Base-by-base conservation (phyloP, 2,329 filamentous ascomycete genomes). In the Metarhizium guizhouense region DNA sequence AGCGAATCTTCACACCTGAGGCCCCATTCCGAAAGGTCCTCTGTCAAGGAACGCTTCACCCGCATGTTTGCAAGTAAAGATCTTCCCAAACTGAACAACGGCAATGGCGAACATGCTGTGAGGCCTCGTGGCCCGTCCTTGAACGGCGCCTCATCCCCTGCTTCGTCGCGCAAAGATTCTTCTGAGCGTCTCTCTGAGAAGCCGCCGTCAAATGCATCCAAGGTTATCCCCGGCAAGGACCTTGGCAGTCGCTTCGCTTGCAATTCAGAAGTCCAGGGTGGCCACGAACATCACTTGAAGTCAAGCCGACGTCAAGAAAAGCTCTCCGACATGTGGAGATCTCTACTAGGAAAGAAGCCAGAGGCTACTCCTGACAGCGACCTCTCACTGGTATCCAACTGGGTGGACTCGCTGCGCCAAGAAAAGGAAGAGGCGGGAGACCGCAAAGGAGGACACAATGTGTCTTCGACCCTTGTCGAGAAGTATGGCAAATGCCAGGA, bases 401-500 rank as follows among this genome's bases (percentile, higher is more conserved):
- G 93, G 93, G 92, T 96, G 55, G 93, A 96, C 69, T 92, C 95
- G 59, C 79, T 96, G 63, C 90, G 91, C 69, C 87, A 83, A 62
- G 92, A 96, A 70, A 91, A 90, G 69, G 90, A 95, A 58, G 86
- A 95, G 68, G 86, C 89, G 58, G 83, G 81, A 43, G 90, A 95
- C 64, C 90, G 87, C 74, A 94, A 87, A 69, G 84, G 83, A 29
- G 87, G 87, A 0, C 82, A 87, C 6, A 88, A 87, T 65, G 80
- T 88, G 16, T 84, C 84, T 20, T 66, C 69, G 4, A 91, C 91
- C 0, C 77, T 99, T 51, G 89, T 94, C 1, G 90, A 97, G 67
- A 97, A 97, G 70, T 99, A 99, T 69, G 94, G 94, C 64, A 97
- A 97, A 74, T 97, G 94, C 68, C 93, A 97, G 68, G 94, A 99